Base-by-base conservation (phyloP, 768 basidiomycete genomes). In the Collybia sordida region DNA sequence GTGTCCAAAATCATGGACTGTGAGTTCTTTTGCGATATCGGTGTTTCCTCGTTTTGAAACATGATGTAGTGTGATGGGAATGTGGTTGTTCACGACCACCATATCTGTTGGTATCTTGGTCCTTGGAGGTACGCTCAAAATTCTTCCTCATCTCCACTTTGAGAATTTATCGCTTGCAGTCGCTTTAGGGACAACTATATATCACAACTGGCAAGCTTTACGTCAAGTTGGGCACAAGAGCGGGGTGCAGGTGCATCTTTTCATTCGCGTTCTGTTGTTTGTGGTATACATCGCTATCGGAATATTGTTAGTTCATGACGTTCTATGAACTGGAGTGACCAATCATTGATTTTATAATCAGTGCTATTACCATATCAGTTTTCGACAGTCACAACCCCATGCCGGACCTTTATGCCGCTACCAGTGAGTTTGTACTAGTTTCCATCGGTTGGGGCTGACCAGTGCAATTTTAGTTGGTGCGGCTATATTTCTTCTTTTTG, bases 401-500 rank as follows among this genome's bases (percentile, higher is more conserved):
- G 12, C 69, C 64, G 36, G 64, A 68, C 50, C 49, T 73, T 18
- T 72, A 63, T 51, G 63, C 58, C n/a, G 68, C 70, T 6, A 69
- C 64, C 39, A 63, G 71, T 69, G 48, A 39, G 58, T 39, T n/a
- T n/a, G n/a, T 18, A 11, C 14, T 23, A 40, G 25, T 12, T n/a
- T 19, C 27, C 27, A 50, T 21, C 3, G 11, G 34, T 14, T 21
- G 28, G 22, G 6, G 18, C 18, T 47, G 18, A n/a, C 25, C 2
- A 37, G 38, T n/a, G 3, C 22, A 9, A 22, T 25, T 35, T 39
- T 47, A 72, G 69, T 65, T 40, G 72, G 72, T 12, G 59, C 66
- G 7, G 66, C 60, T n/a, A 53, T 72, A 3, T 66, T 73, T 47
- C 55, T 73, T 7, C 60, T 71, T 4, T 73, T 72, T 50, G 71